Percentiles rank a stretch among this genome's conserved stretches.
These are phyloP conservation scores for Scutellaria baicalensis DNA, from an alignment of 257 asterid species.

Conservation along the genomic window DNA sequence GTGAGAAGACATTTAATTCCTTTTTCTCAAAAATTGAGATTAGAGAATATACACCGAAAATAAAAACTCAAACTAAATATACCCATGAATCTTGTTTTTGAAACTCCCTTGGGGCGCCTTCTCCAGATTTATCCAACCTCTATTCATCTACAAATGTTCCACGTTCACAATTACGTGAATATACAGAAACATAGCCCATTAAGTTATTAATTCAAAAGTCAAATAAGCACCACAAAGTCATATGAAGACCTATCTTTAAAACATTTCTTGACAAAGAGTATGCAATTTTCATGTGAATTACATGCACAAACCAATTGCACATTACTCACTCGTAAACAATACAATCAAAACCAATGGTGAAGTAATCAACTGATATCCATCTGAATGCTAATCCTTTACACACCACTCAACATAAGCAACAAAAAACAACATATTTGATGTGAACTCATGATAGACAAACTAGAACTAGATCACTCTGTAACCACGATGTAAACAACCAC, in stretches of 20 bases:
- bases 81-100: slow-evolving; percentile 87
- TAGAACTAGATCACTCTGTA: background rate
- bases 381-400: background rate
- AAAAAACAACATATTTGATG: background rate
- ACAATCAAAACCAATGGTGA: background rate
- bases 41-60: background rate
- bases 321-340: background rate
- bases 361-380: background rate
- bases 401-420: background rate
- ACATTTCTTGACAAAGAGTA: background rate
- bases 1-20: background rate
- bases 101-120: slow-evolving; percentile 76
- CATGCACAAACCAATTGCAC: background rate
- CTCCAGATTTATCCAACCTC: slow-evolving; percentile 77
- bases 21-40: background rate
- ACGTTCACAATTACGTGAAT: slow-evolving; percentile 12
- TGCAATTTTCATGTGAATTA: background rate
- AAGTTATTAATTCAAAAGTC: background rate
- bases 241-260: background rate
- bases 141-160: slow-evolving; percentile 63
- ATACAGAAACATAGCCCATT: slow-evolving; percentile 2
- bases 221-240: background rate
- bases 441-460: background rate
- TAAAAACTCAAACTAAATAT: slow-evolving; percentile 6
- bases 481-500: background rate